Percentiles rank a stretch among this genome's conserved stretches.
phyloP scores from a whole-genome alignment of 257 asterid genomes.

The Hygrophila difformis region DNA sequence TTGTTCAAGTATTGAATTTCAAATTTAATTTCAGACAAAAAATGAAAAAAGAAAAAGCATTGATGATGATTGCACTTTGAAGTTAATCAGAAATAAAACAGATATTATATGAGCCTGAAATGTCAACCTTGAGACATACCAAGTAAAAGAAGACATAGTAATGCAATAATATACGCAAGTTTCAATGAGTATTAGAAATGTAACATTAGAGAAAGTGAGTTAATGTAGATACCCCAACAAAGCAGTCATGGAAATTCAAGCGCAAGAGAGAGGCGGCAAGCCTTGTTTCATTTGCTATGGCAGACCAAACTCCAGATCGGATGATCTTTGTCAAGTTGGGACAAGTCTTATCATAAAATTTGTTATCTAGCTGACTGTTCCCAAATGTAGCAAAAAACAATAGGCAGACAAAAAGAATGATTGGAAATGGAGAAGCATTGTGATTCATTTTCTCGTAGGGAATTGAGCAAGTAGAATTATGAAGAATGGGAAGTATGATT shows the following conservation, averaged over 20 bases:
- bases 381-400: conserved; percentile 26
- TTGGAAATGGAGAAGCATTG: conserved; percentile 9
- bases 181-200: too few relatives aligned
- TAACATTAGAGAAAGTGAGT: too few relatives aligned
- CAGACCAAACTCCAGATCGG: conserved; percentile 49
- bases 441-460: conserved; percentile 13
- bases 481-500: conserved; percentile 2
- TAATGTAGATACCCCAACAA: conserved; percentile 35
- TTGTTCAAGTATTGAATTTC: too few relatives aligned
- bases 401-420: conserved; percentile 21
- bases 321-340: conserved; percentile 49
- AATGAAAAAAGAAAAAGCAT: background rate
- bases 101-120: background rate
- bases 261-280: conserved; percentile 77
- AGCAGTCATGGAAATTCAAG: conserved; percentile 72
- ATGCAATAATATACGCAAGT: too few relatives aligned
- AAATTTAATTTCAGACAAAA: too few relatives aligned
- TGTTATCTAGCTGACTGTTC: conserved; percentile 45
- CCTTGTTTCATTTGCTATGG: conserved; percentile 65
- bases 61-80: background rate
- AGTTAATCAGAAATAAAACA: background rate
- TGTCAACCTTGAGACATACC: too few relatives aligned
- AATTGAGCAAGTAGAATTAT: conserved; percentile 1
- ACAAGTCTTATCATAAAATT: conserved; percentile 41
- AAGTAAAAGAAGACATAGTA: too few relatives aligned